A percentile compares a stretch with the other conserved stretches of the same genome.
These are phyloP conservation scores for Alloteropsis semialata DNA, from an alignment of 176 grass and related monocot genomes.

Conservation along the genomic window DNA sequence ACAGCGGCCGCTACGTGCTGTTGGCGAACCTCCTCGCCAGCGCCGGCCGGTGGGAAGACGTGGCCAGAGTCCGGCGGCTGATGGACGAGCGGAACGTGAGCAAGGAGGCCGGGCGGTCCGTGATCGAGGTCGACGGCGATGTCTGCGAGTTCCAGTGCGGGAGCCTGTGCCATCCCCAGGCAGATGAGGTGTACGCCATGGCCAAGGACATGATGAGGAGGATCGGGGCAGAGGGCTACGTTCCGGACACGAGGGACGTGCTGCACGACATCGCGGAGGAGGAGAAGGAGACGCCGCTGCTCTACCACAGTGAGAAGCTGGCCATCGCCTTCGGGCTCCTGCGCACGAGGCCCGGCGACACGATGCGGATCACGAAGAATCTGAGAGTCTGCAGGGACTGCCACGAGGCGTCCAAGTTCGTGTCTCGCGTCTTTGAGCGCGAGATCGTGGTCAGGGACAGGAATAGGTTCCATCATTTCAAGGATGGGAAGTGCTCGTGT, in stretches of 20 bases:
- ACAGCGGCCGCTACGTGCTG: slow-evolving; percentile 74
- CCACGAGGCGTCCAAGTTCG: slow-evolving; percentile 57
- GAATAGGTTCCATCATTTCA: slow-evolving; percentile 83
- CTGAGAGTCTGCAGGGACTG: slow-evolving; percentile 73
- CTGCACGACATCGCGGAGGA: slow-evolving; percentile 45
- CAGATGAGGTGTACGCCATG: slow-evolving; percentile 57
- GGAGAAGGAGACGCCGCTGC: slow-evolving; percentile 51
- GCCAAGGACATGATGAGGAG: slow-evolving; percentile 57
- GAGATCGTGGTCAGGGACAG: slow-evolving; percentile 80
- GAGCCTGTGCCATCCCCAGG: slow-evolving; percentile 43
- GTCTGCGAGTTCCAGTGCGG: slow-evolving; percentile 62
- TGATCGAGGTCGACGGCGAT: slow-evolving; percentile 56
- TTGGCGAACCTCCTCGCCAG: slow-evolving; percentile 74
- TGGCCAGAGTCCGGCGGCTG: slow-evolving; percentile 49
- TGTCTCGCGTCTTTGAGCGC: slow-evolving; percentile 56
- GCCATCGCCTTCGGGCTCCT: slow-evolving; percentile 77
- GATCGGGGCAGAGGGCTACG: slow-evolving; percentile 60
- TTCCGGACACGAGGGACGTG: slow-evolving; percentile 36
- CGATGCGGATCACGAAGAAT: slow-evolving; percentile 66
- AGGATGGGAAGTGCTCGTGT: slow-evolving; percentile 67
- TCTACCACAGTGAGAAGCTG: slow-evolving; percentile 89
- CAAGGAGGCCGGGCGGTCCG: slow-evolving; percentile 64
- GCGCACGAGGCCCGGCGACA: slow-evolving; percentile 34
- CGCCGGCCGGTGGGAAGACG: slow-evolving; percentile 61
- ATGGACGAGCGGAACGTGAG: slow-evolving; percentile 65